Evolutionary conservation across 306 rosid genomes (phyloP).

Genomic region (Quercus aquifolioides): DNA sequence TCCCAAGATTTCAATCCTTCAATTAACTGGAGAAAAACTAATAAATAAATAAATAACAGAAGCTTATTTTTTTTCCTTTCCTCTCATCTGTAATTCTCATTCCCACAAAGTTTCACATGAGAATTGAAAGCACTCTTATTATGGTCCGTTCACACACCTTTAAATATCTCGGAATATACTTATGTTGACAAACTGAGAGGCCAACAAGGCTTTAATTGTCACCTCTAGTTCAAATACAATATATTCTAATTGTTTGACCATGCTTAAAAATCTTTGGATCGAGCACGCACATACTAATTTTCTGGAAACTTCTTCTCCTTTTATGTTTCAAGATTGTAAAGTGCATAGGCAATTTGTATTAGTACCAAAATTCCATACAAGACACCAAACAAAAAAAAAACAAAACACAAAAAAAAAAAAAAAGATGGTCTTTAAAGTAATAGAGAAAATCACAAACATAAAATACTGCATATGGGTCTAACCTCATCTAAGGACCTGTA

Average conservation of each 20-base stretch:
- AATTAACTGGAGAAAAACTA: too few species aligned
- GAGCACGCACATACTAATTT: neutral
- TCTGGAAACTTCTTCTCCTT: neutral
- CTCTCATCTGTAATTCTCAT: too few species aligned
- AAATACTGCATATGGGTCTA: conserved; percentile 6
- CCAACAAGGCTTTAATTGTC: neutral
- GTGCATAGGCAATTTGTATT: neutral
- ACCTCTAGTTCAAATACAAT: neutral
- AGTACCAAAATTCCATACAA: neutral
- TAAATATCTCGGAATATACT: neutral
- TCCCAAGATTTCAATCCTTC: too few species aligned
- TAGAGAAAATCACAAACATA: conserved; percentile 8
- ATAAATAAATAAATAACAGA: too few species aligned
- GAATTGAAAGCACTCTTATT: neutral
- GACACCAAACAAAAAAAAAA: too few species aligned
- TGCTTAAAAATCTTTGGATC: neutral
- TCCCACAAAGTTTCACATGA: too few species aligned
- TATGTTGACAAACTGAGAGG: neutral
- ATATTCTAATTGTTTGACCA: neutral
- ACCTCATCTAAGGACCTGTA: conserved; percentile 87
- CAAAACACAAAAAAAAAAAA: too few species aligned
- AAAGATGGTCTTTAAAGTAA: neutral
- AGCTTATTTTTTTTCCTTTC: too few species aligned
- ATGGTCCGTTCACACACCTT: neutral
- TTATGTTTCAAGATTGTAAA: conserved; percentile 5